Evolutionary conservation across 2,329 filamentous ascomycete species (phyloP), one percentile per base, ranked within the genome.

Genomic region (Aspergillus neoniger): DNA sequence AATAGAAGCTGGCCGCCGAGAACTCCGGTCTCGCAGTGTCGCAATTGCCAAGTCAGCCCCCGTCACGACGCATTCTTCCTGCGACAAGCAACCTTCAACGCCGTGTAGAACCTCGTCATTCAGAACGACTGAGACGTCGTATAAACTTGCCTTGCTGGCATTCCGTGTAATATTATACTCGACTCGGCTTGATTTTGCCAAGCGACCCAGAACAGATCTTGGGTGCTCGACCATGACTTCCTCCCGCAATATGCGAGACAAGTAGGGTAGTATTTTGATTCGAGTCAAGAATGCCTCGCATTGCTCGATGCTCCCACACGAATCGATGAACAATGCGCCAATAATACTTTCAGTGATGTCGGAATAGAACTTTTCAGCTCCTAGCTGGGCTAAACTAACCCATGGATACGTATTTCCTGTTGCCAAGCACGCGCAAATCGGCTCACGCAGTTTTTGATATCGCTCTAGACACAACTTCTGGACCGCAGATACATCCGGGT

Each of bases 301-400:
- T 38, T 41, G 41, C 21, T 57, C 55, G 21, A 61, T 21, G 19
- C 21, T 48, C 19, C 54, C 54, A 43, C 39, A 36, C 32, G 54
- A 57, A 23, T 61, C 55, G 25, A 61, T 54, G 39, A 57, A 61
- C 38, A 61, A 57, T n/a, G 54, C 59, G 23, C 54, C 59, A 19
- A 61, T 49, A 39, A 51, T 57, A 47, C 59, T 61, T 50, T 61
- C 59, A 19, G 57, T 52, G 47, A 61, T 39, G 52, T 58, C 59
- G 17, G 59, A 61, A 43, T 61, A 61, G 55, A 61, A 61, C 55
- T 61, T 61, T 15, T 55, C 44, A 50, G 59, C 47, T 53, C 49
- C 55, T 25, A 61, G 36, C 48, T 54, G 55, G 52, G 59, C 41
- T 19, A 61, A 55, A 39, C 25, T 41, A 39, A 36, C 59, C 59